Base-by-base conservation (phyloP, 129 eudicot species). In the Flaveria ramosissima region DNA sequence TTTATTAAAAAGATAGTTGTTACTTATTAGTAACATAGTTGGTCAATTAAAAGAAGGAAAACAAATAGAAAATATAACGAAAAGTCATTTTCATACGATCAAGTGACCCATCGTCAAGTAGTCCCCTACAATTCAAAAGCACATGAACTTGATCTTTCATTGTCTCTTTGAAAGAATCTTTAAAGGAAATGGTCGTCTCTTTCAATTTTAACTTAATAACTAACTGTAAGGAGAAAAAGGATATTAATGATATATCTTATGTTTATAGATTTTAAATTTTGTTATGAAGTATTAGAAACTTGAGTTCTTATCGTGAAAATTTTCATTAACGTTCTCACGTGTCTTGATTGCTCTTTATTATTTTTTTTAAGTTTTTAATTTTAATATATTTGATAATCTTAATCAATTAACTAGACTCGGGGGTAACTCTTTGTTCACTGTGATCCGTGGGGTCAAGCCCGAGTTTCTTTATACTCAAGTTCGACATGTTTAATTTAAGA, bases 41-140 rank as follows among this genome's bases (percentile, higher is more conserved):
- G 30, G 32, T 9, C 36, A 60, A 12, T 24, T 23, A 6, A 60
- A 11, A 60, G 41, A 20, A 57, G 3, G 24, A 26, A 3, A 12
- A 24, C 1, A 63, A 63, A 2, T 62, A 32, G 12, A 30, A 64
- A 30, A 30, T 15, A 12, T 36, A 50, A 24, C 10, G 66, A 17
- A 71, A 57, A 52, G 83, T 73, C 83, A 55, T 73, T 80, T 80
- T 80, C 83, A 73, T 42, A 80, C 75, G 74, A 80, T 48, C 62
- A 80, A 73, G 75, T 73, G 83, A 80, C 83, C 78, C 9, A 65
- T 72, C 83, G 75, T 73, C 70, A 65, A 66, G 76, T 80, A 74
- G 79, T 53, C 83, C 79, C 82, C 68, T 66, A 65, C 79, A 39
- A 73, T 72, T 66, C 83, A 63, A 80, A 73, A 80, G 75, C 83